A percentile compares a stretch with the other conserved stretches of the same genome.
Conservation (phyloP, 495 filamentous ascomycete genomes). For the Podospora sp. region DNA sequence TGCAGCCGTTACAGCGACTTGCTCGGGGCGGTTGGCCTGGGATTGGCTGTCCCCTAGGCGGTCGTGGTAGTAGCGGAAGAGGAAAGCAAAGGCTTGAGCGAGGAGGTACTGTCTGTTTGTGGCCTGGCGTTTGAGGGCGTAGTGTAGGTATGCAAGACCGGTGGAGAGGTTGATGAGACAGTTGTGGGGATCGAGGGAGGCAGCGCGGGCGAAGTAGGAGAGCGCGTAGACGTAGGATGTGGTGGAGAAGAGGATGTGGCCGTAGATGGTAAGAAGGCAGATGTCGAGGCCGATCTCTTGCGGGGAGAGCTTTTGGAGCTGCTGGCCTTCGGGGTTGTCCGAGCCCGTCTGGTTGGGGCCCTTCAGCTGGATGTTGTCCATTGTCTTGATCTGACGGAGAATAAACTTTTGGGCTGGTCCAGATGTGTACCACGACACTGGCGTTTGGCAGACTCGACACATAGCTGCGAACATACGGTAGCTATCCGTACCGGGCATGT, state of each 20-base stretch:
- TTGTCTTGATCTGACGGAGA: slow-evolving; percentile 84
- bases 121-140: slow-evolving; percentile 82
- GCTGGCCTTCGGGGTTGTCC: not conserved
- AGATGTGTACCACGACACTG: slow-evolving; percentile 60
- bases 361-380: slow-evolving; percentile 58
- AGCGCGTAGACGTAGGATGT: slow-evolving; percentile 80
- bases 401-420: slow-evolving; percentile 81
- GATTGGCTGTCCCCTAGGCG: slow-evolving; percentile 35
- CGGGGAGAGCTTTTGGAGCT: not conserved
- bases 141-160: slow-evolving; percentile 77
- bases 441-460: slow-evolving; percentile 63
- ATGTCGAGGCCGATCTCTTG: slow-evolving; percentile 50
- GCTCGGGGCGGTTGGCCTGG: not conserved
- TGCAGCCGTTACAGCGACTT: not conserved
- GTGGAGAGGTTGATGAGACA: slow-evolving; percentile 72
- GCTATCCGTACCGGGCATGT: slow-evolving; percentile 80
- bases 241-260: slow-evolving; percentile 78
- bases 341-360: not conserved
- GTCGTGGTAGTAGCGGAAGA: slow-evolving; percentile 73
- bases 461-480: slow-evolving; percentile 79
- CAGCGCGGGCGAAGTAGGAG: slow-evolving; percentile 87
- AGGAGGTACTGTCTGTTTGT: slow-evolving; percentile 88
- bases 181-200: slow-evolving; percentile 75
- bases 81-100: slow-evolving; percentile 79
- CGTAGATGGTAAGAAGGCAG: slow-evolving; percentile 81